Evolutionary conservation across 2,329 filamentous ascomycete genomes (phyloP).

Genomic region (Corynespora cassiicola): DNA sequence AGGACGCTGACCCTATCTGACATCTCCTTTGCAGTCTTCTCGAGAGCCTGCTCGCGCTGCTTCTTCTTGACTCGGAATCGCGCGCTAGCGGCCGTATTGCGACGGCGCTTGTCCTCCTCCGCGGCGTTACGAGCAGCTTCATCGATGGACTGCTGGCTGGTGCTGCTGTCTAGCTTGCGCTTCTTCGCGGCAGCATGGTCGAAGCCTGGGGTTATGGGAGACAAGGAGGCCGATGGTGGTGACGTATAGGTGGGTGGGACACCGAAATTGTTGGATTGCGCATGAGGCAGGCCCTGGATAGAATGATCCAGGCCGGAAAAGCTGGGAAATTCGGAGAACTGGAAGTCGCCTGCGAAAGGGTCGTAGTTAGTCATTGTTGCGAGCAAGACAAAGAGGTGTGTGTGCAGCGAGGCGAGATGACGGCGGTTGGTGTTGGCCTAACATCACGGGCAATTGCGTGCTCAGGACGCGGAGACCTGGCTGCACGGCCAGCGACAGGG

Average conservation of each 20-base stretch:
- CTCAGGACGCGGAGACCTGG: conserved; percentile 30
- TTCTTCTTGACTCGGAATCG: conserved; percentile 64
- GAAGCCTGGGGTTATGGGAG: conserved; percentile 35
- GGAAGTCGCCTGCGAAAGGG: conserved; percentile 49
- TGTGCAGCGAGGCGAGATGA: conserved; percentile 12
- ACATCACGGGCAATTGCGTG: conserved; percentile 44
- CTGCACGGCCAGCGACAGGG: conserved; percentile 25
- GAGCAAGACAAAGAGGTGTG: conserved; percentile 6
- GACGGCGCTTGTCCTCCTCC: conserved; percentile 61
- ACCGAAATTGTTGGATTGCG: conserved; percentile 29
- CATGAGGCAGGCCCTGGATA: conserved; percentile 32
- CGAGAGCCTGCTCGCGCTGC: conserved; percentile 59
- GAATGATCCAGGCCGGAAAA: conserved; percentile 44
- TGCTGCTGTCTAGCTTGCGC: conserved; percentile 51
- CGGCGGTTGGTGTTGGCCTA: conserved; percentile 17
- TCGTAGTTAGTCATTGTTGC: conserved; percentile 44
- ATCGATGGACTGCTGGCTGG: conserved; percentile 47
- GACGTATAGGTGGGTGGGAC: conserved; percentile 35
- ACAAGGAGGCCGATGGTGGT: conserved; percentile 31
- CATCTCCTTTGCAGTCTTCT: conserved; percentile 60
- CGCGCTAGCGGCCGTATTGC: conserved; percentile 60
- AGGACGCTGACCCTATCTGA: conserved; percentile 53
- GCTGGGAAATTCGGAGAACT: conserved; percentile 54
- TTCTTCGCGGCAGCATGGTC: conserved; percentile 48
- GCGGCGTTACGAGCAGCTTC: conserved; percentile 55